A percentile compares a stretch with the other conserved stretches of the same genome.
phyloP scores from a whole-genome alignment of 352 stramenopile genomes.

The Globisporangium abappressorium region DNA sequence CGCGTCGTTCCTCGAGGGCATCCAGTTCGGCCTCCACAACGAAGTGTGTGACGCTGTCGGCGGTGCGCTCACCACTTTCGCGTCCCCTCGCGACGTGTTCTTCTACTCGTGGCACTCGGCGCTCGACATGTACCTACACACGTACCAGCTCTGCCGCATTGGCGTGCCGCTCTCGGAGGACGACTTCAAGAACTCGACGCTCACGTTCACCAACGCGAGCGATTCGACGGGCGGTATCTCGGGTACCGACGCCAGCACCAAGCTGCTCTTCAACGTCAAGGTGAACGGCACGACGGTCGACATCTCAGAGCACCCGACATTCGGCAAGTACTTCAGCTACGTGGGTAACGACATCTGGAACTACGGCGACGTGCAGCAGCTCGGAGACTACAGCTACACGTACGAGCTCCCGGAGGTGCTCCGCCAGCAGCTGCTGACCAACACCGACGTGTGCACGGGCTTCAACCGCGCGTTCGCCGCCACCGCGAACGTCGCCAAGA shows the following conservation, averaged over 20 bases:
- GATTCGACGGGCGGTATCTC: constrained; percentile 45
- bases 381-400: constrained; percentile 73
- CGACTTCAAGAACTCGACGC: constrained; percentile 39
- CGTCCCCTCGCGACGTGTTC: constrained; percentile 47
- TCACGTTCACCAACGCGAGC: constrained; percentile 40
- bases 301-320: constrained; percentile 49
- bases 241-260: constrained; percentile 31
- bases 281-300: constrained; percentile 48
- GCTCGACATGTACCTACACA: constrained; percentile 67
- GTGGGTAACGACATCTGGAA: constrained; percentile 56
- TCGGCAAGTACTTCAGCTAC: constrained; percentile 63
- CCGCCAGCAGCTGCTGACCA: constrained; percentile 58
- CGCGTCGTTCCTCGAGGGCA: constrained; percentile 46
- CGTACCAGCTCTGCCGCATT: constrained; percentile 68
- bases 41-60: constrained; percentile 59
- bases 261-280: constrained; percentile 38
- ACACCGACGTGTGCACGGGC: constrained; percentile 59
- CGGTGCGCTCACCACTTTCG: constrained; percentile 47
- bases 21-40: constrained; percentile 65
- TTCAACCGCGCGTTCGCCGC: constrained; percentile 45
- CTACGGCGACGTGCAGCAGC: constrained; percentile 55
- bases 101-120: constrained; percentile 72
- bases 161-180: constrained; percentile 41
- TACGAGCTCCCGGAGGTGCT: constrained; percentile 63
- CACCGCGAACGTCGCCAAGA: constrained; percentile 33